A percentile compares a stretch with the other conserved stretches of the same genome.
Evolutionary conservation across 129 eudicot genomes (phyloP).

Genomic region (Pittosporum tobira): DNA sequence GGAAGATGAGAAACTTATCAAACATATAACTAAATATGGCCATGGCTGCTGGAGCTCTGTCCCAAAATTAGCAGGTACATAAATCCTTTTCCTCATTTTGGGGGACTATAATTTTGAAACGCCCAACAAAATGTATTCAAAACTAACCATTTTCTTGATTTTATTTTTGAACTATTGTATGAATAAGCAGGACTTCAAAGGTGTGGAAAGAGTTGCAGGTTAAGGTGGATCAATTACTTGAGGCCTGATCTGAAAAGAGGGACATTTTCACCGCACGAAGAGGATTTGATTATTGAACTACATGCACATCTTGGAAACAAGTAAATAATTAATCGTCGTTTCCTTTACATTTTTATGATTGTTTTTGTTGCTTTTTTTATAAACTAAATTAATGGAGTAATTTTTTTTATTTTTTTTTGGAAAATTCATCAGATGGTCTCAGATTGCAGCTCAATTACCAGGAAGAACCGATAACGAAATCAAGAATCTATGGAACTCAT

Average conservation of each 20-base stretch:
- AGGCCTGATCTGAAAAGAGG: slow-evolving; percentile 94
- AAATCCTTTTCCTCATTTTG: not conserved
- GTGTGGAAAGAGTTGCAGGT: slow-evolving; percentile 90
- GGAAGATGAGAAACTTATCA: slow-evolving; percentile 92
- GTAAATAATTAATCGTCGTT: no score
- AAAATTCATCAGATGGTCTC: slow-evolving; percentile 76
- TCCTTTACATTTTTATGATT: not conserved
- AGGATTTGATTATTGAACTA: slow-evolving; percentile 73
- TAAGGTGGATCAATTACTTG: slow-evolving; percentile 90
- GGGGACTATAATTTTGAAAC: no score
- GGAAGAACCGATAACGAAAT: slow-evolving; percentile 96
- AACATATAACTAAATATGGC: slow-evolving; percentile 71
- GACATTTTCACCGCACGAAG: slow-evolving; percentile 85
- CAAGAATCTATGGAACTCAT: slow-evolving; percentile 93
- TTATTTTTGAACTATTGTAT: not conserved
- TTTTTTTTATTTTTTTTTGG: not conserved
- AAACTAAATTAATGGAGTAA: not conserved
- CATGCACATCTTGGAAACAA: slow-evolving; percentile 95
- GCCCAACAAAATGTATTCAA: not conserved
- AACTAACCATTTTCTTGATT: not conserved
- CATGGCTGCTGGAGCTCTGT: slow-evolving; percentile 99
- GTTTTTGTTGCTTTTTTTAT: not conserved
- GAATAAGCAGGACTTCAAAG: slow-evolving; percentile 61
- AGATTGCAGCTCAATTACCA: slow-evolving; percentile 83
- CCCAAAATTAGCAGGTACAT: slow-evolving; percentile 84